Evolutionary conservation across 108 stramenopile genomes (phyloP), one percentile per base, ranked within the genome.

Genomic region (Ochromonas danica): DNA sequence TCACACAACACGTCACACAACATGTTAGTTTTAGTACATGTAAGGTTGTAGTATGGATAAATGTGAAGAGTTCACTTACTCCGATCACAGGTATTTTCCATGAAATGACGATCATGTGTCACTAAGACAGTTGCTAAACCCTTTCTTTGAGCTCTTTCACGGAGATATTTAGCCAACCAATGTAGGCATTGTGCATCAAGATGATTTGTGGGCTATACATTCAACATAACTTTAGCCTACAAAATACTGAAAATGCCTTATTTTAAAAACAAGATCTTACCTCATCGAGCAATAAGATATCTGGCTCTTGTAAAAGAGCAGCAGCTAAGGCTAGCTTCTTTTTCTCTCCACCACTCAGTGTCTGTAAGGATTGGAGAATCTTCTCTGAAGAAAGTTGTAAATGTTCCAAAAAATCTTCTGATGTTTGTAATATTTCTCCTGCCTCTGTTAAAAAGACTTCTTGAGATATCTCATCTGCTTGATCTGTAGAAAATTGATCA

Each of bases 101-200:
- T 35, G 70, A 85, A 85, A 63, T 83, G 82, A 1, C 84, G 79
- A 80, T 85, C 84, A 78, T 85, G 84, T 1, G 84, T 85, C 1
- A 85, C 84, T n/a, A 83, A 71, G 17, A 85, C 42, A 35, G 71
- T 80, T 1, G 84, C 83, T 67, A 85, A n/a, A 22, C 22, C 45
- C 14, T 22, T 6, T 14, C 22, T 22, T 51, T 51, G 6, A 40
- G 71, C 80, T 2, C 82, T 39, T n/a, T 80, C 79, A 31, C 71
- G 61, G 39, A 85, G 39, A 0, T 82, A 80, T 1, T 83, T 74
- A 71, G 82, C 84, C 70, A 85, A 62, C 84, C 84, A 85, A 31
- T 83, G 81, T 38, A 85, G 83, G 43, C 81, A 81, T 3, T 85
- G 81, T 40, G 82, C 79, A 38, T 85, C 84, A 31, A 85, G 80